Conservation (phyloP, 192 early-diverging fungal species). For the Kickxella alabastrina region DNA sequence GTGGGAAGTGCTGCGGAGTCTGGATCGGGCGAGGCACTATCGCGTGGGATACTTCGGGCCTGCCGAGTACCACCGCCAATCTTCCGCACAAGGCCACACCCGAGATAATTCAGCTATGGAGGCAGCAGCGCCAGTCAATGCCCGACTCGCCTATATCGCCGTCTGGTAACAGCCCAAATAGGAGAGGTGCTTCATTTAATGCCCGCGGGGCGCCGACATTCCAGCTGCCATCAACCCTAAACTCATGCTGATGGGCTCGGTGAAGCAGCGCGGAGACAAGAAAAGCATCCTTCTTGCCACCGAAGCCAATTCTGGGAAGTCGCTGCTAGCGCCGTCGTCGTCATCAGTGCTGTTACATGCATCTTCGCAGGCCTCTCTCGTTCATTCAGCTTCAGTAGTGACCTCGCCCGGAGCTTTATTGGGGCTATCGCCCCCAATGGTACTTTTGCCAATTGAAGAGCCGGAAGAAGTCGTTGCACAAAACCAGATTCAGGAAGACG, state of each 20-base stretch:
- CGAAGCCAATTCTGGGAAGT: not conserved
- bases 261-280: conserved; percentile 27
- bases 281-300: conserved; percentile 2
- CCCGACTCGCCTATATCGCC: conserved; percentile 11
- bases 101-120: not conserved
- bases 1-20: too few relatives aligned
- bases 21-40: too few relatives aligned
- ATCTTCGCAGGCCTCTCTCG: not conserved
- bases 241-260: conserved; percentile 33
- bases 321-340: not conserved
- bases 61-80: not conserved
- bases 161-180: not conserved
- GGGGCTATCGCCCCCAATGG: not conserved
- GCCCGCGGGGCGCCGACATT: not conserved
- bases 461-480: not conserved
- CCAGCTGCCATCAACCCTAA: not conserved
- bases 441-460: conserved; percentile 1
- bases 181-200: not conserved
- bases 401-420: too few relatives aligned
- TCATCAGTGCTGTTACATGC: not conserved
- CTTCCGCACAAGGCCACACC: not conserved
- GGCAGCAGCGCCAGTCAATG: conserved; percentile 11
- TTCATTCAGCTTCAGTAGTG: not conserved
- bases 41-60: too few relatives aligned
- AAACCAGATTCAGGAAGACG: too few relatives aligned